These are phyloP conservation scores for Petunia secreta DNA, from an alignment of 257 asterid genomes.

Conservation along the genomic window DNA sequence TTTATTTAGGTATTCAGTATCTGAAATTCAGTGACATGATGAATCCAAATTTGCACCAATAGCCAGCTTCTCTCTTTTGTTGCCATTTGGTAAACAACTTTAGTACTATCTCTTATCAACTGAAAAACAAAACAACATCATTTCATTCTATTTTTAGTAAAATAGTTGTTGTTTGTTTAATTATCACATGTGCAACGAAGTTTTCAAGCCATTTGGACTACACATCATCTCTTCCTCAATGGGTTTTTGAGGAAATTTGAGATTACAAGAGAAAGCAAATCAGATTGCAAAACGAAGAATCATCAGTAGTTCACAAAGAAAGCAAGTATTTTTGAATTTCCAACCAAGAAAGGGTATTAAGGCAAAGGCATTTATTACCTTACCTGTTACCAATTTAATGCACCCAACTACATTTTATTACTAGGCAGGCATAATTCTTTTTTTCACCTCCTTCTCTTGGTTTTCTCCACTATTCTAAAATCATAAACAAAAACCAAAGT, in stretches of 20 bases:
- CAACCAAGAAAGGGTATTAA: not conserved
- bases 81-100: not conserved
- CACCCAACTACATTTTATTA: constrained; percentile 17
- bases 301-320: constrained; percentile 3
- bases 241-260: not conserved
- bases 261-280: constrained; percentile 13
- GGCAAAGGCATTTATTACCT: constrained; percentile 19
- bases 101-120: not conserved
- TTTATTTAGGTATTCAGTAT: no score
- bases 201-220: not conserved
- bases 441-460: not conserved
- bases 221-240: not conserved
- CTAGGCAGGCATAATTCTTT: not conserved
- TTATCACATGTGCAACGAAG: not conserved
- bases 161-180: not conserved
- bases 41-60: no score
- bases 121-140: not conserved
- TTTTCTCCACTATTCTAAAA: constrained; percentile 10
- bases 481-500: not conserved
- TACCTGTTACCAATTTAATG: constrained; percentile 19
- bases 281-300: not conserved
- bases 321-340: constrained; percentile 24
- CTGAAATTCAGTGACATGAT: not conserved
- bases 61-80: not conserved
- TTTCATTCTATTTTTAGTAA: constrained; percentile 11